Evolutionary conservation across 345 rosid species (phyloP), one percentile per base, ranked within the genome.

Genomic region (Firmiana major): DNA sequence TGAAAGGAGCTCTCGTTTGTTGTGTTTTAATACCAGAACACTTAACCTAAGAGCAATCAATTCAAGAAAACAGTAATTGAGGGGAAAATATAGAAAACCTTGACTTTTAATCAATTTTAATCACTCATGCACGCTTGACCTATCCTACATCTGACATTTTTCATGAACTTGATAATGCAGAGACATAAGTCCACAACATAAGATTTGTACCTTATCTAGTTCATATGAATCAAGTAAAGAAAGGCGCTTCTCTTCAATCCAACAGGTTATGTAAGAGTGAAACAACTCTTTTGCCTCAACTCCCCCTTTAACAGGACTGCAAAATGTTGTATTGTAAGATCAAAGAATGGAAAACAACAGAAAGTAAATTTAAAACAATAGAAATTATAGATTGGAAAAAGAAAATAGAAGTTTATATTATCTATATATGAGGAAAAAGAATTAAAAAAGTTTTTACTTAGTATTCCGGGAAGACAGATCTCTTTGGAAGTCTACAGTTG

Each of bases 401-500:
- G 0, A 40, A 4, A 40, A 40, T 40, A 40, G 0, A 40, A 4
- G 8, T 4, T 24, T 16, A 1, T 57, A 15, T 28, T n/a, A 16
- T 51, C 17, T 21, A 40, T 24, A 43, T 48, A 63, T 63, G 43
- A 49, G 40, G 22, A 24, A 42, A 51, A 63, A 75, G 31, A 43
- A 65, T 19, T 8, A 53, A 17, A 38, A 38, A 55, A 42, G 51
- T 1, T 57, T 48, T 75, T 82, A 95, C 99, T 84, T 86, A 43
- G 92, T 85, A 71, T 83, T 85, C 97, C 98, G 93, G 85, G 89
- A 76, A 55, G 88, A 83, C 68, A 95, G 88, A 79, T 93, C 97
- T 83, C 89, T 85, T 86, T 95, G 96, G 85, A 95, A 93, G 84
- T 93, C 99, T 7, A 94, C 90, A 75, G 99, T 90, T 64, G 98